Evolutionary conservation across 345 rosid species (phyloP).

Genomic region (Gossypium stocksii): DNA sequence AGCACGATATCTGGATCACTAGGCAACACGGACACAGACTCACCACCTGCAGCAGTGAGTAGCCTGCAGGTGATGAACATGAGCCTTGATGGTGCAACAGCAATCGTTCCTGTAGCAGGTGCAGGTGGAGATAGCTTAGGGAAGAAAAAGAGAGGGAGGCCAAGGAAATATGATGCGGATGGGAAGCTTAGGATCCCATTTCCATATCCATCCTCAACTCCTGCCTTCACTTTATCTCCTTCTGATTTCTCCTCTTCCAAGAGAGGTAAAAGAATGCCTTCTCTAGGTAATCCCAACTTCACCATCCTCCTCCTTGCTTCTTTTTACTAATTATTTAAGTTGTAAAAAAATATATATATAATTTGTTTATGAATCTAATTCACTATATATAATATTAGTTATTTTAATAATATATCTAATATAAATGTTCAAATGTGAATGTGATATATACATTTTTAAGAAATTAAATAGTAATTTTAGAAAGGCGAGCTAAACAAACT

Average conservation of each 20-base stretch:
- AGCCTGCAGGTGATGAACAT: conserved; percentile 13
- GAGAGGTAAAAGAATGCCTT: conserved; percentile 53
- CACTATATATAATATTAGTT: too few relatives aligned
- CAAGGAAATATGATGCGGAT: conserved; percentile 39
- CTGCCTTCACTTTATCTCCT: conserved; percentile 35
- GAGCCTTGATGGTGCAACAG: neutral
- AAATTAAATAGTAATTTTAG: too few relatives aligned
- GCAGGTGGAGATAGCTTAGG: conserved; percentile 22
- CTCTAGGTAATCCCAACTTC: conserved; percentile 36
- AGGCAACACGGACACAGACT: conserved; percentile 39
- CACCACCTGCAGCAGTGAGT: conserved; percentile 36
- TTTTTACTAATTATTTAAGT: too few relatives aligned
- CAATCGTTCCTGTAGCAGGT: neutral
- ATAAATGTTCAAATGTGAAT: too few relatives aligned
- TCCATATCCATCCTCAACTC: conserved; percentile 12
- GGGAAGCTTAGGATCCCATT: conserved; percentile 34
- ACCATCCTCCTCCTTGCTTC: too few relatives aligned
- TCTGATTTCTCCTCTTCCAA: conserved; percentile 30
- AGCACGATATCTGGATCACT: conserved; percentile 35
- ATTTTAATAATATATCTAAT: too few relatives aligned
- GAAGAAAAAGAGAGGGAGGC: conserved; percentile 52
- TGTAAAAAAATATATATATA: too few relatives aligned
- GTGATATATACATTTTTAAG: too few relatives aligned
- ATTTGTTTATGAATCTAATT: too few relatives aligned
- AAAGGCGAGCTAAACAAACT: too few relatives aligned